Conservation (phyloP, 768 basidiomycete species). For the Coprinellus micaceus region DNA sequence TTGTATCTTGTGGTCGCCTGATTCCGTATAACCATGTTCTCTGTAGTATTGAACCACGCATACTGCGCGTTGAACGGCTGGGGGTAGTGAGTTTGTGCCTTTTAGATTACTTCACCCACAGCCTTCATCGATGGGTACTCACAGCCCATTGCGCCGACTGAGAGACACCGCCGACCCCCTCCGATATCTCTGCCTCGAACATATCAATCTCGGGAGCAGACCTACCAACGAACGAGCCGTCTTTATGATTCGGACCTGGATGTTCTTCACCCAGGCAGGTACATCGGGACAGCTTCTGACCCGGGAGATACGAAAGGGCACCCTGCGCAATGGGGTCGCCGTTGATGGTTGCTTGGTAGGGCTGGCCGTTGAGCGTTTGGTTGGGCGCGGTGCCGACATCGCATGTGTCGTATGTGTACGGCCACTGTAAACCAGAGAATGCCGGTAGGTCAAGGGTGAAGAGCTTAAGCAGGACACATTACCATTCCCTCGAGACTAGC, state of each 20-base stretch:
- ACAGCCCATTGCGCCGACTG: slow-evolving; percentile 84
- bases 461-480: slow-evolving; percentile 12
- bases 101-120: slow-evolving; percentile 2
- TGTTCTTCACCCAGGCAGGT: slow-evolving; percentile 85
- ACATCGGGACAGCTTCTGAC: slow-evolving; percentile 83
- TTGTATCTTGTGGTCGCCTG: slow-evolving; percentile 51
- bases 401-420: slow-evolving; percentile 80
- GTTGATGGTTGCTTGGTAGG: slow-evolving; percentile 52
- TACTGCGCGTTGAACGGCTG: slow-evolving; percentile 80
- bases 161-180: slow-evolving; percentile 56
- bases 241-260: slow-evolving; percentile 76
- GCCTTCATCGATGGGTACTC: slow-evolving; percentile 24
- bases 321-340: slow-evolving; percentile 55
- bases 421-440: slow-evolving; percentile 49
- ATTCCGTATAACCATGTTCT: slow-evolving; percentile 57
- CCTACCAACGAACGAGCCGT: slow-evolving; percentile 80
- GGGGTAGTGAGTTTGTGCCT: neutral
- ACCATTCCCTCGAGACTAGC: slow-evolving; percentile 80
- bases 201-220: slow-evolving; percentile 89
- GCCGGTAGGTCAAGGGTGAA: neutral
- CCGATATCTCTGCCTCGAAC: slow-evolving; percentile 68
- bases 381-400: slow-evolving; percentile 92
- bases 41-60: slow-evolving; percentile 59
- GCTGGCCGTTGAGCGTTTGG: slow-evolving; percentile 69
- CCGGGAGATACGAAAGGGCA: slow-evolving; percentile 77